phyloP scores from a whole-genome alignment of 2,329 filamentous ascomycete genomes.

The Zalaria sp. region DNA sequence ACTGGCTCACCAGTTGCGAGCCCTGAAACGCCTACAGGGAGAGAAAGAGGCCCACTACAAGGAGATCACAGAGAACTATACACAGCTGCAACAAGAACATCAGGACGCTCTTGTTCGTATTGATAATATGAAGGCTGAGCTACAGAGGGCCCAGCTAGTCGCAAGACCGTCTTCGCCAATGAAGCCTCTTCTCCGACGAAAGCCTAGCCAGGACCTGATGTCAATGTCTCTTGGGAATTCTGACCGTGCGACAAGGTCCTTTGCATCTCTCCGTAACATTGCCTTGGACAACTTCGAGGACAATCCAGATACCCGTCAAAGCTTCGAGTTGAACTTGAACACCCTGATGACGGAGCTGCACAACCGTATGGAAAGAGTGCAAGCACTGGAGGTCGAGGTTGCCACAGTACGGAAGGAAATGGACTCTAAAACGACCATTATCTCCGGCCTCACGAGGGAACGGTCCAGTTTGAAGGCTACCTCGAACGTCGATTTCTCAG shows the following conservation, averaged over 20 bases:
- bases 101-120: constrained; percentile 71
- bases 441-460: constrained; percentile 84
- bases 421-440: constrained; percentile 92
- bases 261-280: constrained; percentile 78
- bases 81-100: constrained; percentile 71
- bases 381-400: constrained; percentile 77
- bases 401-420: constrained; percentile 81
- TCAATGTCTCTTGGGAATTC: constrained; percentile 34
- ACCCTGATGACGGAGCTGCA: constrained; percentile 88
- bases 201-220: constrained; percentile 81
- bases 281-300: constrained; percentile 73
- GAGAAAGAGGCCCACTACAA: constrained; percentile 67
- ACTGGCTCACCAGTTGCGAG: constrained; percentile 51
- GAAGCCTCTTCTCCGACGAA: constrained; percentile 68
- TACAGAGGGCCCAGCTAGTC: constrained; percentile 48
- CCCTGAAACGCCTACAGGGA: constrained; percentile 52
- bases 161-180: constrained; percentile 10
- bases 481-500: constrained; percentile 78
- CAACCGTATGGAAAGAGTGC: constrained; percentile 72
- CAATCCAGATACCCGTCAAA: constrained; percentile 73
- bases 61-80: constrained; percentile 63
- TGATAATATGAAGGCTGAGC: constrained; percentile 78
- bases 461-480: constrained; percentile 71
- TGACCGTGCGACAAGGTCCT: constrained; percentile 82
- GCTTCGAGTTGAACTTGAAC: constrained; percentile 83